Base-by-base conservation (phyloP, 768 basidiomycete species). In the Candolleomyces eurysporus region DNA sequence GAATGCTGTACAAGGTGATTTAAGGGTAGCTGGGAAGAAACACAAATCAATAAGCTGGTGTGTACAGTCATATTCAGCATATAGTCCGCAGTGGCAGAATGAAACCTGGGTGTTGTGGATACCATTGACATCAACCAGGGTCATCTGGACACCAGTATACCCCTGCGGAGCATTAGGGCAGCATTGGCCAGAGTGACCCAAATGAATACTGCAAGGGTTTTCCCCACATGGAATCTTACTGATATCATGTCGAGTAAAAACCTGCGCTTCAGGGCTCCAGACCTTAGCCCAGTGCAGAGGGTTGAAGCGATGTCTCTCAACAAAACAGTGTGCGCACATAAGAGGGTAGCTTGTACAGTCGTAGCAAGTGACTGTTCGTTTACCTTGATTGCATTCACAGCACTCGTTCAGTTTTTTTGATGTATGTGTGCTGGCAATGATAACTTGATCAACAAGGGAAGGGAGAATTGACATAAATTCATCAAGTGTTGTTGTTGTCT, bases 81-180 rank as follows among this genome's bases (percentile, higher is more conserved):
- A 8, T 30, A n/a, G 21, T 26, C 10, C 9, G 50, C 50, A 52
- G 26, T 8, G 4, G 17, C 50, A 52, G 31, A 52, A 52, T 8
- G 21, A 30, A 17, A 52, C 50, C 31, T 17, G n/a, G 10, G 50
- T 52, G 21, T 17, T 5, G 30, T 52, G 50, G 26, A 48, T 68
- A 67, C 58, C 58, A 31, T 59, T 59, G 48, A 8, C 22, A 42
- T 22, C 48, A 19, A 59, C 48, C 22, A 59, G 6, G 16, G 39
- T 48, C 30, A 59, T 21, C 5, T 52, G 9, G 6, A 52, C 31
- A 14, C 9, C 30, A 8, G 30, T 4, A 8, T 31, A 8, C 14
- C 7, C 11, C 13, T 10, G 21, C 8, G 4, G 4, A 5, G 50
- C 11, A 21, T 9, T 14, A 17, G 50, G 50, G 17, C 50, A 52